These are phyloP conservation scores for Globisporangium parvum DNA, from an alignment of 352 stramenopile species.

Conservation along the genomic window DNA sequence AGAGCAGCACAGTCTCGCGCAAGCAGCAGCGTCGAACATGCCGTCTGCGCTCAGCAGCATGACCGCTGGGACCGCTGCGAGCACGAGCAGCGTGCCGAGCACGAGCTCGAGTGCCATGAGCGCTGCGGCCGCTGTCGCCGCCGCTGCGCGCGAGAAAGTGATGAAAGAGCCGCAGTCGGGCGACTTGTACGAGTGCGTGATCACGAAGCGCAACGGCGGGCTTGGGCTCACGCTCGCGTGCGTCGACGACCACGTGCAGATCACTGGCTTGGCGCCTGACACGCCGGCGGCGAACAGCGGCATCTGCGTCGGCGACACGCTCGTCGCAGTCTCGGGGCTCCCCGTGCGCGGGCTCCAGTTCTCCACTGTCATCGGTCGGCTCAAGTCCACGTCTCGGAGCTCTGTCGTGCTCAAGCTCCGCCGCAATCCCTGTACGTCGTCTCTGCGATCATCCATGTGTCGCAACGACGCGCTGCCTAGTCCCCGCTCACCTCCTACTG, in stretches of 20 bases:
- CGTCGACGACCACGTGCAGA: conserved; percentile 81
- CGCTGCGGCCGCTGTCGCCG: too few relatives aligned
- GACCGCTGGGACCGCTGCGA: too few relatives aligned
- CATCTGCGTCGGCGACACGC: conserved; percentile 74
- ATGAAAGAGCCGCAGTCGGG: conserved; percentile 80
- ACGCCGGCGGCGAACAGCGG: conserved; percentile 65
- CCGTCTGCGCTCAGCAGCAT: too few relatives aligned
- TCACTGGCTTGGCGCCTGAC: conserved; percentile 65
- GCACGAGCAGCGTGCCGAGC: too few relatives aligned
- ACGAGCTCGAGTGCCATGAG: too few relatives aligned
- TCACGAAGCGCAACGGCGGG: conserved; percentile 75
- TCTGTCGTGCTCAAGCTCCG: conserved; percentile 78
- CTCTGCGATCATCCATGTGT: too few relatives aligned
- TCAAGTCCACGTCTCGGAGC: conserved; percentile 76
- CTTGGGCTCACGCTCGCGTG: conserved; percentile 71
- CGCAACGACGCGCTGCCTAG: too few relatives aligned
- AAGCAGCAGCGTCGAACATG: too few relatives aligned
- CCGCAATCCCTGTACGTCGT: conserved; percentile 77
- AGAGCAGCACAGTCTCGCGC: too few relatives aligned
- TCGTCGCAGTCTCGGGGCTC: conserved; percentile 66
- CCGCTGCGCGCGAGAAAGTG: conserved; percentile 60
- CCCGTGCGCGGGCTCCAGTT: conserved; percentile 76
- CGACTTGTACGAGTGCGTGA: conserved; percentile 82
- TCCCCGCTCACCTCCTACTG: too few relatives aligned
- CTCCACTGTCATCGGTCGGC: conserved; percentile 68